Evolutionary conservation across 192 early-diverging fungal genomes (phyloP).

Genomic region (Gaertneriomyces semiglobifer): DNA sequence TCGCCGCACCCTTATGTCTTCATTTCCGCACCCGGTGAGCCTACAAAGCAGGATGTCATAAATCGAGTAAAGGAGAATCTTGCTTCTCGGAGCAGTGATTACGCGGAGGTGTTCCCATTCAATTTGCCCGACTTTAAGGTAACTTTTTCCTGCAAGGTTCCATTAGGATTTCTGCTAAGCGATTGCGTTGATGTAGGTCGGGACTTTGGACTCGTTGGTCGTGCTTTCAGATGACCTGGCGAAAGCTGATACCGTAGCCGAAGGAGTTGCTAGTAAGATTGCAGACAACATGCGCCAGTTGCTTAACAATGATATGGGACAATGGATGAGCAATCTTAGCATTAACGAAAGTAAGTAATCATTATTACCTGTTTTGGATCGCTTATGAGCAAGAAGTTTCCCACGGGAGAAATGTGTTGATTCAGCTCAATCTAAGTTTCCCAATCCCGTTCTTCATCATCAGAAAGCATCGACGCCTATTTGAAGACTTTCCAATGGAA

Average conservation of each 20-base stretch:
- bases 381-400: too few species aligned
- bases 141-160: conserved; percentile 68
- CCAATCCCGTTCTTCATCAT: background rate
- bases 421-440: background rate
- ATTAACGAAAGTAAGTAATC: conserved; percentile 78
- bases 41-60: conserved; percentile 65
- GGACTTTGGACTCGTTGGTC: conserved; percentile 91
- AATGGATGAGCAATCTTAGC: conserved; percentile 61
- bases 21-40: conserved; percentile 83
- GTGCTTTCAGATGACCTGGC: conserved; percentile 90
- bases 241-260: conserved; percentile 78
- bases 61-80: conserved; percentile 75
- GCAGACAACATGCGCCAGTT: conserved; percentile 81
- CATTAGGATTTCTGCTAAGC: background rate
- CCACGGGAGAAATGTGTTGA: background rate
- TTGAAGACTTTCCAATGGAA: conserved; percentile 91
- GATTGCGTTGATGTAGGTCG: conserved; percentile 60
- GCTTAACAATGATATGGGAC: conserved; percentile 58
- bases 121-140: conserved; percentile 91
- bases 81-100: conserved; percentile 53
- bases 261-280: conserved; percentile 73
- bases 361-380: too few species aligned
- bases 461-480: conserved; percentile 85
- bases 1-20: conserved; percentile 38
- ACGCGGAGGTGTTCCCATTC: conserved; percentile 82